A percentile compares a stretch with the other conserved stretches of the same genome.
These are phyloP conservation scores for Kluyveromyces sp. DNA, from an alignment of 1,139 yeast species.

Conservation along the genomic window DNA sequence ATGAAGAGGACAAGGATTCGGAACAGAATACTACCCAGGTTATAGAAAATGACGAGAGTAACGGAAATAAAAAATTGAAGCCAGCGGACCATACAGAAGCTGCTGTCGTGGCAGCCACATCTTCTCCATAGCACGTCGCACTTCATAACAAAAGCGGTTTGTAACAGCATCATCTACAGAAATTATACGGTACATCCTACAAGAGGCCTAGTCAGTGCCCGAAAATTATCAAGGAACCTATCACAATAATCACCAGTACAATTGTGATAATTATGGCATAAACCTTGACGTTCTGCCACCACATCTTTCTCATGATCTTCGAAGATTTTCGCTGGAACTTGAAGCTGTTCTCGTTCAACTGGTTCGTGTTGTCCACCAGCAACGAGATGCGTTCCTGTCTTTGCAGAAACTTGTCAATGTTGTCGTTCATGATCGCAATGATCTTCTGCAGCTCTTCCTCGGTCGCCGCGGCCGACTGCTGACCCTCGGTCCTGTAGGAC, in stretches of 20 bases:
- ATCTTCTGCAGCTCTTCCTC: slow-evolving; percentile 31
- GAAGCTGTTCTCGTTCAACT: slow-evolving; percentile 60
- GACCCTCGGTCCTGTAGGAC: slow-evolving; percentile 20
- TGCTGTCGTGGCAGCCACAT: too few species aligned
- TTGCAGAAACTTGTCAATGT: slow-evolving; percentile 59
- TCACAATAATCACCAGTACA: slow-evolving; percentile 30
- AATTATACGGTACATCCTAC: too few species aligned
- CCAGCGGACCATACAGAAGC: too few species aligned
- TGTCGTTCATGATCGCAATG: slow-evolving; percentile 55
- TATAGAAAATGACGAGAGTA: slow-evolving; percentile 14
- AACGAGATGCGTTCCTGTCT: slow-evolving; percentile 74
- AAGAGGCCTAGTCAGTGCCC: background rate
- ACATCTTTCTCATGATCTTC: slow-evolving; percentile 56
- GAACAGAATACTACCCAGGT: slow-evolving; percentile 15
- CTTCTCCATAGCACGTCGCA: too few species aligned
- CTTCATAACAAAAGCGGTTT: too few species aligned
- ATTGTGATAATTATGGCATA: slow-evolving; percentile 21
- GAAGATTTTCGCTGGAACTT: slow-evolving; percentile 70
- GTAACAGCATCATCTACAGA: too few species aligned
- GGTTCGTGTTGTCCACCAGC: slow-evolving; percentile 75
- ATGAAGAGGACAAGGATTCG: slow-evolving; percentile 6
- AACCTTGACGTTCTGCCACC: slow-evolving; percentile 48
- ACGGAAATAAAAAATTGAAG: slow-evolving; percentile 2
- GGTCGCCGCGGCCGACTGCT: slow-evolving; percentile 18
- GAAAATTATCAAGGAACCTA: slow-evolving; percentile 15